Evolutionary conservation across 352 stramenopile genomes (phyloP).

Genomic region (Phytopythium vexans): DNA sequence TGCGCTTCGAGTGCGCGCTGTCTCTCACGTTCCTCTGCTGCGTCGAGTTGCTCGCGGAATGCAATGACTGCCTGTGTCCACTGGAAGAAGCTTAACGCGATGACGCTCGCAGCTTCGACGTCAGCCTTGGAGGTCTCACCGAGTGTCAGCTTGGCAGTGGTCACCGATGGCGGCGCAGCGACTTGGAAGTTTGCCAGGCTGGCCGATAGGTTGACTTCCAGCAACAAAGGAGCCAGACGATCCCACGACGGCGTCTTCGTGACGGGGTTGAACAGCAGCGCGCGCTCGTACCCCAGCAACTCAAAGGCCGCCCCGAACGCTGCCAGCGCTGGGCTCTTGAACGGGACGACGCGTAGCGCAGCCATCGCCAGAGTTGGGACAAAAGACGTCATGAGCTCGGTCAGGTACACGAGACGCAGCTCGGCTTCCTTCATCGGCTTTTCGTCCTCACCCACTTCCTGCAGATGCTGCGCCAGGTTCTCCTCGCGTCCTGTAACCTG

Average conservation of each 20-base stretch:
- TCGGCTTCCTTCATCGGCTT: slow-evolving; percentile 55
- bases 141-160: slow-evolving; percentile 38
- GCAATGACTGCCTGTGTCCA: slow-evolving; percentile 55
- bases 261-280: slow-evolving; percentile 41
- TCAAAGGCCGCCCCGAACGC: slow-evolving; percentile 46
- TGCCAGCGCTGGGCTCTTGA: slow-evolving; percentile 44
- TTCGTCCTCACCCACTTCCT: slow-evolving; percentile 35
- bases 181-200: slow-evolving; percentile 15
- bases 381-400: slow-evolving; percentile 47
- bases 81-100: slow-evolving; percentile 45
- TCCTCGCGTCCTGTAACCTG: slow-evolving; percentile 65
- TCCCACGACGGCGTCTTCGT: slow-evolving; percentile 64
- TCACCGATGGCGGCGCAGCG: slow-evolving; percentile 13
- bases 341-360: slow-evolving; percentile 48
- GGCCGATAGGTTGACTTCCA: slow-evolving; percentile 27
- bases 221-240: slow-evolving; percentile 46
- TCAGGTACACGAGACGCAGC: slow-evolving; percentile 51
- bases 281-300: slow-evolving; percentile 43
- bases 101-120: slow-evolving; percentile 37
- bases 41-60: slow-evolving; percentile 48
- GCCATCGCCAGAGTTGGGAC: slow-evolving; percentile 41
- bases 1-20: slow-evolving; percentile 35
- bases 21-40: slow-evolving; percentile 28
- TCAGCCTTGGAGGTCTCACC: slow-evolving; percentile 47
- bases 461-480: slow-evolving; percentile 45